These are phyloP conservation scores for Cornus florida DNA, from an alignment of 148 eudicot genomes.

Conservation along the genomic window DNA sequence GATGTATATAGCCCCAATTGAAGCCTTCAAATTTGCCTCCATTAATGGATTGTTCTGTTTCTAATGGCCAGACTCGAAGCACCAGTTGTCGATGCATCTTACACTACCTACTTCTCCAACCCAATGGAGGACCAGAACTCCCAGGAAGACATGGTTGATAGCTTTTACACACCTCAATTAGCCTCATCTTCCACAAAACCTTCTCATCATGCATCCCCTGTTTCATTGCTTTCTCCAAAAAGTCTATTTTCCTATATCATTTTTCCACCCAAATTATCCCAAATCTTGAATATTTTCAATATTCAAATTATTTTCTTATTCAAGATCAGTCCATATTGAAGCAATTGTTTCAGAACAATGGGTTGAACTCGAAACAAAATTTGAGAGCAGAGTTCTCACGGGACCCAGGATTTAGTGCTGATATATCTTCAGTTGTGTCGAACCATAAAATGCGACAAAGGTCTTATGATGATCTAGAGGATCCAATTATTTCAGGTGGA, in stretches of 20 bases:
- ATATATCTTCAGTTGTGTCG: conserved; percentile 3
- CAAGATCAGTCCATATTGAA: conserved; percentile 49
- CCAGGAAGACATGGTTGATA: conserved; percentile 6
- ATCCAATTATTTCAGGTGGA: conserved; percentile 19
- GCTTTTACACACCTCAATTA: neutral
- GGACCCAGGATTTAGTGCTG: neutral
- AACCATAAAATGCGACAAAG: conserved; percentile 25
- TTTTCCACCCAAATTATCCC: conserved; percentile 23
- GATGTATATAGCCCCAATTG: neutral
- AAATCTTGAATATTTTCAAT: conserved; percentile 12
- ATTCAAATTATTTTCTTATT: conserved; percentile 25
- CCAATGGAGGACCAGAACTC: conserved; percentile 30
- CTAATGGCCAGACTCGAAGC: no score
- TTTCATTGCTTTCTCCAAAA: conserved; percentile 5
- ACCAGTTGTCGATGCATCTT: conserved; percentile 19
- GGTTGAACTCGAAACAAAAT: neutral
- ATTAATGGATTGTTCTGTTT: conserved; percentile 49
- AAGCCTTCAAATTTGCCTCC: conserved; percentile 47
- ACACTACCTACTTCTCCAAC: conserved; percentile 72
- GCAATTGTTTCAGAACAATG: conserved; percentile 42
- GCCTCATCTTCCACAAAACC: conserved; percentile 18
- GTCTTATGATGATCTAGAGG: conserved; percentile 2
- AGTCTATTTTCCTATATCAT: conserved; percentile 8
- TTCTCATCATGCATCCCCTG: conserved; percentile 1
- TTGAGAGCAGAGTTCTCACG: conserved; percentile 19